Evolutionary conservation across 2,329 filamentous ascomycete genomes (phyloP), one percentile per base, ranked within the genome.

Genomic region (Beauveria scarabaeidicola): DNA sequence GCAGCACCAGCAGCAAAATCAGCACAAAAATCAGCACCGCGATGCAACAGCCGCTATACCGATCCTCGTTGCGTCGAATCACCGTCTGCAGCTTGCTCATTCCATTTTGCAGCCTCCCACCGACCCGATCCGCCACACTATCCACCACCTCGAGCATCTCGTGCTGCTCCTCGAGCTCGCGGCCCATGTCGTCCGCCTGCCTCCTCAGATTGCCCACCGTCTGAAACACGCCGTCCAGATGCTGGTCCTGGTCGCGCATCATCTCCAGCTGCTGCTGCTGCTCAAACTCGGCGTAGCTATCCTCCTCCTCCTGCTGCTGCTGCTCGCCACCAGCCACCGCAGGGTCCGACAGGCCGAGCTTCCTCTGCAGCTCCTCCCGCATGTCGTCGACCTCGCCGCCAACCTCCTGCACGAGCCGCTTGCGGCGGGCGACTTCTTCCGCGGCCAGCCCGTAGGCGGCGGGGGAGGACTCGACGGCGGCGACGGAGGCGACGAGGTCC

Each of bases 141-240:
- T 97, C 93, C 44, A 95, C 88, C 56, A 89, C 86, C 63, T 94
- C 87, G 60, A 99, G 79, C 82, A 97, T 88, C 72, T 91, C 90
- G 23, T 82, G 82, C 79, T 99, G 94, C 76, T 99, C 94, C 74
- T 97, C 95, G 50, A 99, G 79, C 77, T 99, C 94, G 60, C 93
- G 81, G 1, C 94, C 93, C 93, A 99, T 99, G 66, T 91, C 90
- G 73, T 95, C 87, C 1, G 94, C 95, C 79, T 97, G 94, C 69
- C 88, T 81, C 59, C 93, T 81, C 69, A 99, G 75, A 70, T 91
- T 97, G 2, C 92, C 93, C 25, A 99, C 94, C 1, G 93, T 97
- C 65, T 87, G 84, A 70, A 95, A 96, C 51, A 99, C 93, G 17
- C 89, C 90, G 70, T 97, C 93, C 1, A 99, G 81, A 67, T 94